phyloP scores from a whole-genome alignment of 2,329 filamentous ascomycete species.

The Cytospora chrysosperma region DNA sequence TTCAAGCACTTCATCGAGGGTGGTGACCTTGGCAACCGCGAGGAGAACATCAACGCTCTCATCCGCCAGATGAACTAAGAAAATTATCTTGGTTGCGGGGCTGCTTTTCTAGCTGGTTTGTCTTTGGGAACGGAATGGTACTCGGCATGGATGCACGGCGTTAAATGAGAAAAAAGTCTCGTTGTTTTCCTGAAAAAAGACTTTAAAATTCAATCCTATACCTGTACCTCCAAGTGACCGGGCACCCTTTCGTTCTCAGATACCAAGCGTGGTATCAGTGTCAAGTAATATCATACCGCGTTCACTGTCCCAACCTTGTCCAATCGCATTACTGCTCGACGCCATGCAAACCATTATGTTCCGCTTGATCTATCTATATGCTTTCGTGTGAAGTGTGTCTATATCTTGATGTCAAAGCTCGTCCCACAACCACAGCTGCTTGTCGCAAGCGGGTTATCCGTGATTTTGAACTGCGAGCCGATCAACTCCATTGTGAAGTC shows the following conservation, averaged over 20 bases:
- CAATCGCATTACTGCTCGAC: constrained; percentile 14
- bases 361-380: neutral
- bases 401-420: constrained; percentile 89
- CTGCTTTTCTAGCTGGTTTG: constrained; percentile 32
- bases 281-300: constrained; percentile 18
- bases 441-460: constrained; percentile 85
- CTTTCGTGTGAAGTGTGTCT: constrained; percentile 22
- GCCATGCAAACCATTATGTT: constrained; percentile 9
- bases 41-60: constrained; percentile 95
- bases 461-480: constrained; percentile 85
- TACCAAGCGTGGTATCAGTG: constrained; percentile 13
- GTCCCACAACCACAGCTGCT: constrained; percentile 97
- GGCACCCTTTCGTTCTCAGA: constrained; percentile 18
- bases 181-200: constrained; percentile 23
- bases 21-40: constrained; percentile 97
- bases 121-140: constrained; percentile 28
- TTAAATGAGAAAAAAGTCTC: constrained; percentile 31
- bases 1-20: constrained; percentile 99
- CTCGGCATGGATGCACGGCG: constrained; percentile 36
- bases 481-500: constrained; percentile 97
- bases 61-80: constrained; percentile 98
- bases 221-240: constrained; percentile 22
- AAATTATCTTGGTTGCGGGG: constrained; percentile 16
- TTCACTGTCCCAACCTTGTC: constrained; percentile 9
- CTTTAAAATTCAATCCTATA: constrained; percentile 19